phyloP scores from a whole-genome alignment of 2,329 filamentous ascomycete genomes.

The Apiospora aurea region DNA sequence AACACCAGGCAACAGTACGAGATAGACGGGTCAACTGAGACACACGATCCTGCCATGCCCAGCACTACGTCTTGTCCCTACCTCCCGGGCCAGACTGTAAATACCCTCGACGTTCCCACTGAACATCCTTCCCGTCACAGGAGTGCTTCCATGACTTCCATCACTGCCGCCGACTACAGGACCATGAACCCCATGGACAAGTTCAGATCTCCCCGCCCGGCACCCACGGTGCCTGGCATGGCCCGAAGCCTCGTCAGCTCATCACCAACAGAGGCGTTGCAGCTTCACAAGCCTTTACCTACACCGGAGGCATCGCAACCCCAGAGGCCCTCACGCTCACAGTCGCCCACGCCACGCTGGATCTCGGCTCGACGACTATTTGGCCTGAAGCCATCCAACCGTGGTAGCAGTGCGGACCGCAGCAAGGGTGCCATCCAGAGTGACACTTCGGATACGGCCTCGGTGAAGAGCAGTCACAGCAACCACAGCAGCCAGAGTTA shows the following conservation, averaged over 20 bases:
- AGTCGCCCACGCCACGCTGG: constrained; percentile 59
- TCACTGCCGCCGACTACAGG: constrained; percentile 65
- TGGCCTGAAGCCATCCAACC: constrained; percentile 48
- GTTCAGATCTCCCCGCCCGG: constrained; percentile 72
- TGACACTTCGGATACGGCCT: constrained; percentile 31
- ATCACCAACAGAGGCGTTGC: constrained; percentile 37
- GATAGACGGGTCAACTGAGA: constrained; percentile 79
- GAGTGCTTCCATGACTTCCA: constrained; percentile 70
- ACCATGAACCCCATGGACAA: constrained; percentile 83
- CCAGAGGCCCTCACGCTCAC: constrained; percentile 51
- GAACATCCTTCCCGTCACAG: constrained; percentile 68
- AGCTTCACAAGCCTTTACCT: constrained; percentile 32
- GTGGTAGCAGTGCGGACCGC: constrained; percentile 41
- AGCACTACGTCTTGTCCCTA: constrained; percentile 83
- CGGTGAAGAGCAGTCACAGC: constrained; percentile 31
- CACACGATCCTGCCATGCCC: constrained; percentile 74
- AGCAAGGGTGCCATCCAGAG: constrained; percentile 37
- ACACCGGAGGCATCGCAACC: constrained; percentile 30
- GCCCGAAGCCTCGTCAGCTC: constrained; percentile 46
- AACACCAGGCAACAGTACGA: constrained; percentile 73
- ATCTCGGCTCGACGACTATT: constrained; percentile 59
- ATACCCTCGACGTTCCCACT: constrained; percentile 81
- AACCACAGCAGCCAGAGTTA: constrained; percentile 36
- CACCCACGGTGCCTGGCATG: constrained; percentile 54
- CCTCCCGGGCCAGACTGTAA: constrained; percentile 86